Base-by-base conservation (phyloP, 2,329 filamentous ascomycete genomes). In the Cladosporium sp. region DNA sequence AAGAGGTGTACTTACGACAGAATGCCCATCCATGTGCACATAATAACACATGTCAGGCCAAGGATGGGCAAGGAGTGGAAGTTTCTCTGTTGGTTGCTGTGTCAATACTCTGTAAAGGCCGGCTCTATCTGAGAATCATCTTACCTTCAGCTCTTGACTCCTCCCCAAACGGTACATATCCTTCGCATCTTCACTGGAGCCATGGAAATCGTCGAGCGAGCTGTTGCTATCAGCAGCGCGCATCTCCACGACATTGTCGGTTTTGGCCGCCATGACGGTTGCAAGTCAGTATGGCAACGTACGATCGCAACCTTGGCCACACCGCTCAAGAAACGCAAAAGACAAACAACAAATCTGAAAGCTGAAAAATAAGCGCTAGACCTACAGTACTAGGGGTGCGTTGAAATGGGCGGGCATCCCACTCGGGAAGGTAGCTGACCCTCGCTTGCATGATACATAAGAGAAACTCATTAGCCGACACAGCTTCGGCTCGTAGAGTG, bases 161-260 rank as follows among this genome's bases (percentile, higher is more conserved):
- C 66, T 69, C 8, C 67, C 68, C 58, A 69, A 56, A 4, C 67
- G 62, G 13, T 60, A 59, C 67, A 70, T 70, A 48, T 70, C 67
- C 17, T 22, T 53, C 2, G 50, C 50, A 53, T 53, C 50, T 28
- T 53, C 24, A 25, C 50, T 44, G 6, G 50, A 19, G 24, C 37
- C 36, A 5, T 22, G 28, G 24, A 20, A 39, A 9, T 22, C 50
- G 40, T 40, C 50, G 3, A 42, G n/a, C 20, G 36, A 53, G 50
- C 36, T 17, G 24, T 53, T 36, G 24, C 50, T 53, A 37, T 34
- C 50, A 32, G 25, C 50, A 5, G 25, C 37, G n/a, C 25, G 50
- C 37, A 34, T 39, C 6, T 53, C 50, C 3, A 44, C 20, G 19
- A 32, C 37, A 40, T 28, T 22, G 20, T 53, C 36, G 25, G 28